Evolutionary conservation across 23 red algal genomes (phyloP).

Genomic region (Gracilaria vermiculophylla): DNA sequence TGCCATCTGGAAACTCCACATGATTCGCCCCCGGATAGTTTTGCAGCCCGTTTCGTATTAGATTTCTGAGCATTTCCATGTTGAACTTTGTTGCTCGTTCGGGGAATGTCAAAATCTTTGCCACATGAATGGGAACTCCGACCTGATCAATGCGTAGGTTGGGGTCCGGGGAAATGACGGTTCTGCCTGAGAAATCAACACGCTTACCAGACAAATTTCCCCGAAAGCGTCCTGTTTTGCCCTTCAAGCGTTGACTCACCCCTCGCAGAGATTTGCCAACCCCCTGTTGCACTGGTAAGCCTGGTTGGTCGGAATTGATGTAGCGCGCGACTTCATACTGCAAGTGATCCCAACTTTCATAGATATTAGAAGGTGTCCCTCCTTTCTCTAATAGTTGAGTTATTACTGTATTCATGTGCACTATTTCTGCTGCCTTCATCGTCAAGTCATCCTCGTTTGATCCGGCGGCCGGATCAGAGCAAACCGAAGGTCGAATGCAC

Average conservation of each 20-base stretch:
- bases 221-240: slow-evolving; percentile 93
- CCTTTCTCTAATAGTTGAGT: slow-evolving; percentile 72
- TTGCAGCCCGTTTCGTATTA: slow-evolving; percentile 78
- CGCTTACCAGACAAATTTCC: slow-evolving; percentile 96
- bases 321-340: slow-evolving; percentile 80
- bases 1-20: slow-evolving; percentile 74
- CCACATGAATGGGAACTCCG: slow-evolving; percentile 83
- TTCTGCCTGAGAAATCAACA: slow-evolving; percentile 94
- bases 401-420: slow-evolving; percentile 76
- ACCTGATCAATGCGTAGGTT: slow-evolving; percentile 92
- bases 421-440: slow-evolving; percentile 88
- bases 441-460: slow-evolving; percentile 98
- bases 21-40: slow-evolving; percentile 92
- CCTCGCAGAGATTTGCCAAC: slow-evolving; percentile 74
- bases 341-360: slow-evolving; percentile 91
- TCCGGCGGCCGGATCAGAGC: slow-evolving; percentile 81
- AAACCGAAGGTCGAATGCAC: slow-evolving; percentile 93
- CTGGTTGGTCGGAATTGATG: slow-evolving; percentile 85
- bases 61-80: slow-evolving; percentile 55
- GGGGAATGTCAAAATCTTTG: slow-evolving; percentile 78
- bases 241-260: slow-evolving; percentile 87
- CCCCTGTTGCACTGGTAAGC: slow-evolving; percentile 55
- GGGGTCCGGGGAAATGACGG: slow-evolving; percentile 98
- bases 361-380: slow-evolving; percentile 43
- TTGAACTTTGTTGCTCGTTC: slow-evolving; percentile 92